Percentiles rank a stretch among this genome's conserved stretches.
Conservation (phyloP, 139 green algal species). For the Edaphochlamys debaryana region DNA sequence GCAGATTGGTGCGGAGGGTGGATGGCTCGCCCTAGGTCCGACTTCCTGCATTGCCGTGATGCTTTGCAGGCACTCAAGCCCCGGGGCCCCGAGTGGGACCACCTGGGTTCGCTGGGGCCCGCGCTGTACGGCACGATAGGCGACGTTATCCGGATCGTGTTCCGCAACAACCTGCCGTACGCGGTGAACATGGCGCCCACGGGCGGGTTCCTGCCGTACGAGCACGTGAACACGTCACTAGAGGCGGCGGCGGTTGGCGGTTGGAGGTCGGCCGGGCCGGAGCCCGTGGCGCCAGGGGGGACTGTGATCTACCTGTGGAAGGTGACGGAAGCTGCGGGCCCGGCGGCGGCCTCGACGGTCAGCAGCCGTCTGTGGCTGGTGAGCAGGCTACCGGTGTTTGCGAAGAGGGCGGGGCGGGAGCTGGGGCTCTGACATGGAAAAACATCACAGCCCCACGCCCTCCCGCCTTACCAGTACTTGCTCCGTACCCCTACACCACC, state of each 20-base stretch:
- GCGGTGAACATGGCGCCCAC: conserved; percentile 55
- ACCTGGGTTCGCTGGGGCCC: conserved; percentile 50
- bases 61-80: neutral
- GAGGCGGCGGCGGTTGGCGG: neutral
- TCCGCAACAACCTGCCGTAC: conserved; percentile 54
- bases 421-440: no score
- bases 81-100: neutral
- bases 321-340: neutral
- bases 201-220: neutral
- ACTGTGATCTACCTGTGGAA: neutral
- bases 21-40: no score
- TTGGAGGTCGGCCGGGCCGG: neutral
- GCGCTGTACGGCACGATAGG: conserved; percentile 57
- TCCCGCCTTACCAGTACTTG: no score
- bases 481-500: no score
- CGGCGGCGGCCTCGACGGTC: neutral
- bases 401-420: no score
- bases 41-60: no score
- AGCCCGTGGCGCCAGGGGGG: neutral
- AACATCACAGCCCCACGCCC: no score
- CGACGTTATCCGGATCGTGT: conserved; percentile 49
- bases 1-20: no score
- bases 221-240: neutral
- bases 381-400: no score
- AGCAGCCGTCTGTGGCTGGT: conserved; percentile 13